phyloP scores from a whole-genome alignment of 129 eudicot genomes.

The Lactuca saligna region DNA sequence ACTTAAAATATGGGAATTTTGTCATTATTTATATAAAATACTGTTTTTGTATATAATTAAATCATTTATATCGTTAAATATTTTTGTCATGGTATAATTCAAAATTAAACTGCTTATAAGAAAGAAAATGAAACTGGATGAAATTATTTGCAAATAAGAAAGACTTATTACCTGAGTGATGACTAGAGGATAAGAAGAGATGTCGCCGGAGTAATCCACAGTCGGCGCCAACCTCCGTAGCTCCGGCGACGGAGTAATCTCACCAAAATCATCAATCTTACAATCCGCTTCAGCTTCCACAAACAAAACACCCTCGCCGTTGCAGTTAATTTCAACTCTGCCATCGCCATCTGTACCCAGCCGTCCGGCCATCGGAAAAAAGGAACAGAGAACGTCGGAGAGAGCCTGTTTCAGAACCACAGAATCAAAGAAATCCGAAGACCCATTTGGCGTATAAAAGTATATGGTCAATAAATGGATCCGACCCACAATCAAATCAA shows the following conservation, averaged over 20 bases:
- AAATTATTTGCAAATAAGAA: slow-evolving; percentile 7
- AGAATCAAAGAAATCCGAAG: slow-evolving; percentile 14
- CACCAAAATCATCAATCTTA: slow-evolving; percentile 28
- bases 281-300: slow-evolving; percentile 34
- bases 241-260: slow-evolving; percentile 31
- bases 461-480: slow-evolving; percentile 28
- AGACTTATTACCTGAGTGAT: slow-evolving; percentile 15
- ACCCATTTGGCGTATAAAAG: slow-evolving; percentile 27
- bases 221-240: slow-evolving; percentile 24
- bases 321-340: slow-evolving; percentile 24
- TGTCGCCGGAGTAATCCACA: slow-evolving; percentile 23
- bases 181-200: slow-evolving; percentile 27
- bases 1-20: too few species aligned
- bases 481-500: slow-evolving; percentile 31
- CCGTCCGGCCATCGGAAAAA: slow-evolving; percentile 32
- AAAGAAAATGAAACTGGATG: background rate
- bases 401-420: slow-evolving; percentile 24
- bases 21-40: too few species aligned
- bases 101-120: too few species aligned
- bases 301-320: slow-evolving; percentile 36
- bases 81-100: background rate
- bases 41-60: too few species aligned
- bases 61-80: too few species aligned
- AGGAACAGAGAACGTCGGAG: slow-evolving; percentile 20
- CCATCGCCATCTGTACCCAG: slow-evolving; percentile 6